Base-by-base conservation (phyloP, 106 monocot species). In the Allium sativum region DNA sequence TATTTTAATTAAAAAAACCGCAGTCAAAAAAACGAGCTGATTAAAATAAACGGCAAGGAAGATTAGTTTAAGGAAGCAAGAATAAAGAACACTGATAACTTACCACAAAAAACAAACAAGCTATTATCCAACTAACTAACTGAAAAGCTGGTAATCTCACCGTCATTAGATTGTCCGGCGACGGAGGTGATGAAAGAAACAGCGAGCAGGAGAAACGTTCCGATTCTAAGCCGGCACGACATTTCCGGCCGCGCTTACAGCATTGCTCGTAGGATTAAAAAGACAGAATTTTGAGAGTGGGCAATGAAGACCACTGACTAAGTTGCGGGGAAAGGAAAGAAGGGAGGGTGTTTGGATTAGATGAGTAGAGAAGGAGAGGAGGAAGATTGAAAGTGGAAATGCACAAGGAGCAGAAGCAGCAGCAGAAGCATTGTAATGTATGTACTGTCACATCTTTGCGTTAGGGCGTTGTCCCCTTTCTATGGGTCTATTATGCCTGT, bases 101-200 rank as follows among this genome's bases (percentile, higher is more conserved):
- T 31, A 31, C 31, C 45, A 48, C 12, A 62, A 62, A 14, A 21
- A 62, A 48, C 45, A 20, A 60, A 44, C 60, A 21, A 62, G 1
- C 8, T 12, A 21, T 12, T 11, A 41, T 40, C 12, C 15, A 63
- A 63, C 51, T 40, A 52, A 65, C 64, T 52, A 6, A 12, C 16
- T 44, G 44, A 21, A 16, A 19, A 15, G 20, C 31, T 31, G 22
- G 44, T 52, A 64, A 59, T 40, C 70, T 73, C 18, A 77, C 77
- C 71, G 48, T 77, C 77, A 53, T 53, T 61, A n/a, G 61, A 8
- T 40, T 54, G 48, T 0, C 54, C 50, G 20, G 55, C 9, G 45
- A n/a, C 68, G 3, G 12, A 44, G 53, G 42, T 14, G 20, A 61
- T 9, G 12, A 45, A 45, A 13, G 41, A 13, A 5, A 42, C 7